These are phyloP conservation scores for Eucalyptus melliodora DNA, from an alignment of 345 rosid species.

Conservation along the genomic window DNA sequence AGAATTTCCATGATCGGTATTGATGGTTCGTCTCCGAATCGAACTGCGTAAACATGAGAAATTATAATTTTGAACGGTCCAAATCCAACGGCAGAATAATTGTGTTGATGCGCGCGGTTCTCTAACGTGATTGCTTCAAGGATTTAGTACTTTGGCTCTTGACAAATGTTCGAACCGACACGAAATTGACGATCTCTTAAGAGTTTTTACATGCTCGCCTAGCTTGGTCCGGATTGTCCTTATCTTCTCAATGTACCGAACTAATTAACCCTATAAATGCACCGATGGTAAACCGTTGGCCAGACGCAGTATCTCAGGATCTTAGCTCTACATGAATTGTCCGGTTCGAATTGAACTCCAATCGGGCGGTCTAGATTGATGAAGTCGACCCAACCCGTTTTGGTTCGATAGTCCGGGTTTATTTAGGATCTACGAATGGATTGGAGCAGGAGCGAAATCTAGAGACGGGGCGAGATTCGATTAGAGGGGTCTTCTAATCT, in stretches of 20 bases:
- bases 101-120: background rate
- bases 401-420: background rate
- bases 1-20: background rate
- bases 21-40: background rate
- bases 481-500: background rate
- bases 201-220: background rate
- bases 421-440: background rate
- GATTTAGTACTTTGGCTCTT: background rate
- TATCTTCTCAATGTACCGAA: background rate
- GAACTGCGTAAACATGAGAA: background rate
- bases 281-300: background rate
- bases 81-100: background rate
- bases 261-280: background rate
- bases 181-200: background rate
- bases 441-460: background rate
- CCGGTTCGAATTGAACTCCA: background rate
- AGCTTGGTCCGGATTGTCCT: background rate
- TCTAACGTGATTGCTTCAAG: background rate
- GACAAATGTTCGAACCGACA: background rate
- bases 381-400: background rate
- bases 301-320: background rate
- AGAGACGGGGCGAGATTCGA: background rate
- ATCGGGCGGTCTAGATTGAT: background rate
- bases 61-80: background rate
- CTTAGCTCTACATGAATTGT: background rate